Conservation (phyloP, 164 flowering plant species). For the Nymphaea thermarum region DNA sequence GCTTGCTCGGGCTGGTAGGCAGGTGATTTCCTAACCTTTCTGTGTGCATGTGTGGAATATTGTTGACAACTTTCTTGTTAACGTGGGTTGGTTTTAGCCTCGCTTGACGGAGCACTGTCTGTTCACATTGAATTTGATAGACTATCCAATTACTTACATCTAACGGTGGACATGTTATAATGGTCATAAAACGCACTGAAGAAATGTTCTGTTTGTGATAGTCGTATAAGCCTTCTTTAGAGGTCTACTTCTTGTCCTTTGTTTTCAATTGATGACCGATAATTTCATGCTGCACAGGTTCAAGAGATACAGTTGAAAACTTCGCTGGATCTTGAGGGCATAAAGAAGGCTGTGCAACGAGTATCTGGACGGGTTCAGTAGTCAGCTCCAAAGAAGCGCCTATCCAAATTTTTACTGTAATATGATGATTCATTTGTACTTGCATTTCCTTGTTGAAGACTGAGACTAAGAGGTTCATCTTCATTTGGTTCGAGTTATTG, state of each 20-base stretch:
- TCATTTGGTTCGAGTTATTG: no score
- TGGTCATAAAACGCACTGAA: not conserved
- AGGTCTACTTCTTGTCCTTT: not conserved
- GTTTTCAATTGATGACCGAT: not conserved
- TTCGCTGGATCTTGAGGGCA: conserved; percentile 75
- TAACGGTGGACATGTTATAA: not conserved
- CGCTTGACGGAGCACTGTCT: no score
- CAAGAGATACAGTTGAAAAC: conserved; percentile 78
- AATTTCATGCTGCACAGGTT: conserved; percentile 32
- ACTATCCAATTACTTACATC: not conserved
- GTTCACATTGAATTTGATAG: no score
- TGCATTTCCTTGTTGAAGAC: no score
- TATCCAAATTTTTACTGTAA: no score
- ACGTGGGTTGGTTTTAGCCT: no score
- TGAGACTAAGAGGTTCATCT: no score
- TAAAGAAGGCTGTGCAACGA: conserved; percentile 66
- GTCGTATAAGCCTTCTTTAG: not conserved
- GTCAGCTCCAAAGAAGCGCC: conserved; percentile 3
- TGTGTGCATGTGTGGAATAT: no score
- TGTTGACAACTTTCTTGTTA: not conserved
- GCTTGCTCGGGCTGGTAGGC: conserved; percentile 95
- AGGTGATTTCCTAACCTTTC: conserved; percentile 23
- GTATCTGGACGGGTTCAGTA: conserved; percentile 79
- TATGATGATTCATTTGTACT: no score
- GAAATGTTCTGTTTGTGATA: not conserved